phyloP scores from a whole-genome alignment of 495 filamentous ascomycete species.

The Podospora bellae-mahoneyi region DNA sequence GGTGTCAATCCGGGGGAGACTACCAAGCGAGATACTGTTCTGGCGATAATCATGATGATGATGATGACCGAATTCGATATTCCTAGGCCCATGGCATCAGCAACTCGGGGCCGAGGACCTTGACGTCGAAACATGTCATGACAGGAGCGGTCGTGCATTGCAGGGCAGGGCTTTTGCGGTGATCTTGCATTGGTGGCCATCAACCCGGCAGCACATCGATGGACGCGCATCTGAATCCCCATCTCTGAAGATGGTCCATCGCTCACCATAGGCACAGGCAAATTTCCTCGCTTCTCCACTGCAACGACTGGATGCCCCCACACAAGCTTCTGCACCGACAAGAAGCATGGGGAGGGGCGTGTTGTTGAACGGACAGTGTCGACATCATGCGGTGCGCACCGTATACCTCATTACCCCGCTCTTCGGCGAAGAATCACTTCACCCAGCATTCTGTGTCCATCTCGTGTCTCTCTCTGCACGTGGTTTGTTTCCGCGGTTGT shows the following conservation, averaged over 20 bases:
- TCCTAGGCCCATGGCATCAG: neutral
- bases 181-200: slow-evolving; percentile 31
- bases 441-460: neutral
- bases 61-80: neutral
- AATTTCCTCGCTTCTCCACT: slow-evolving; percentile 12
- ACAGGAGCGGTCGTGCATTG: slow-evolving; percentile 11
- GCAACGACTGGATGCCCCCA: neutral
- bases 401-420: slow-evolving; percentile 5
- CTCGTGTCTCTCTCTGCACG: slow-evolving; percentile 1
- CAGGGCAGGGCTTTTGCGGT: slow-evolving; percentile 25
- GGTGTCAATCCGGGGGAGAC: neutral
- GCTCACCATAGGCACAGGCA: neutral
- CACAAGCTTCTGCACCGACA: slow-evolving; percentile 4
- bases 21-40: neutral
- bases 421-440: neutral
- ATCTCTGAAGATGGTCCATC: neutral
- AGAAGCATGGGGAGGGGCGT: neutral
- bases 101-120: slow-evolving; percentile 1
- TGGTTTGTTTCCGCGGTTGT: neutral
- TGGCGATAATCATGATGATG: neutral
- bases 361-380: neutral
- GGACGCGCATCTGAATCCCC: neutral
- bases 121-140: slow-evolving; percentile 3
- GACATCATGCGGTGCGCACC: neutral
- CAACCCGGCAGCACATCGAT: slow-evolving; percentile 6